These are phyloP conservation scores for Arachnomyces sp. DNA, from an alignment of 2,329 filamentous ascomycete species.

Conservation along the genomic window DNA sequence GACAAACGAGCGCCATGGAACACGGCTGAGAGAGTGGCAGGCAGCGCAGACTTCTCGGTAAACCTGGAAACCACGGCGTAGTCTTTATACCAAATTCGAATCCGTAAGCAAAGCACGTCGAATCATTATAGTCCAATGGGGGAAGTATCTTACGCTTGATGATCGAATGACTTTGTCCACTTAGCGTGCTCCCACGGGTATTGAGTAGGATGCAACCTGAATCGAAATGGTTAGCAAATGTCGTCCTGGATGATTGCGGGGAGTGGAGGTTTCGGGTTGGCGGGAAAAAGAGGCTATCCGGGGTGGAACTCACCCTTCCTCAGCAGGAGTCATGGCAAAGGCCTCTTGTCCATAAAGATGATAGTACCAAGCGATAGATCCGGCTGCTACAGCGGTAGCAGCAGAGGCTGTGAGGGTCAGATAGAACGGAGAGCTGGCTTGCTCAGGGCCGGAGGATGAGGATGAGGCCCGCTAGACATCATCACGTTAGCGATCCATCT, in stretches of 20 bases:
- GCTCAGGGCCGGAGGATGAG: conserved; percentile 58
- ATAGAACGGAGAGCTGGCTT: conserved; percentile 66
- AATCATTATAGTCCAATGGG: conserved; percentile 8
- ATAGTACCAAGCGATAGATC: conserved; percentile 94
- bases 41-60: conserved; percentile 97
- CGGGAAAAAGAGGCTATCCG: conserved; percentile 14
- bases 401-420: conserved; percentile 79
- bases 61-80: conserved; percentile 98
- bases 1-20: conserved; percentile 88
- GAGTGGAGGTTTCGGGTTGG: conserved; percentile 12
- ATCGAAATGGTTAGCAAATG: conserved; percentile 18
- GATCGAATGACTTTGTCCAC: conserved; percentile 92
- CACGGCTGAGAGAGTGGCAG: conserved; percentile 91
- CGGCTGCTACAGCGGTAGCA: conserved; percentile 77
- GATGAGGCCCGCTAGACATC: conserved; percentile 57
- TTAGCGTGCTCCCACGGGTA: conserved; percentile 96
- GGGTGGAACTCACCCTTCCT: conserved; percentile 80
- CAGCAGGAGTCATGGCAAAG: conserved; percentile 81
- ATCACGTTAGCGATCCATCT: conserved; percentile 18
- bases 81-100: conserved; percentile 45
- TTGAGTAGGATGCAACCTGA: conserved; percentile 77
- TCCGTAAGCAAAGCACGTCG: conserved; percentile 15
- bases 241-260: conserved; percentile 12
- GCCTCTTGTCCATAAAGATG: conserved; percentile 86
- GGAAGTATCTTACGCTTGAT: conserved; percentile 68